phyloP scores from a whole-genome alignment of 106 monocot species.

The Phalaenopsis aphrodite region DNA sequence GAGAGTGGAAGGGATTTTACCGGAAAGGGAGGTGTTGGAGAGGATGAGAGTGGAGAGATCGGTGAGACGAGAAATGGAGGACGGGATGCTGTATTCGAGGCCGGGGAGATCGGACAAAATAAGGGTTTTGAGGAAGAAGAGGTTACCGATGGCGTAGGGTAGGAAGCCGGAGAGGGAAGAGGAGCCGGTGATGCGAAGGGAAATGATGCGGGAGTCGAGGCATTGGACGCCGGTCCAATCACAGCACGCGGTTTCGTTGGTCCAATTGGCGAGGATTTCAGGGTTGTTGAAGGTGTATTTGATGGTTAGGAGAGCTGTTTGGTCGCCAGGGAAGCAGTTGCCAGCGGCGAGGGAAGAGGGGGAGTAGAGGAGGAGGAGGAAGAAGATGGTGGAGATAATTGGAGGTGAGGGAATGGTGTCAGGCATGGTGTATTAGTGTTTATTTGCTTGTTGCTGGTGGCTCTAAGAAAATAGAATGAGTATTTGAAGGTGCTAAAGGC shows the following conservation, averaged over 20 bases:
- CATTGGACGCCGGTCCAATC: slow-evolving; percentile 30
- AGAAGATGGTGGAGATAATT: neutral
- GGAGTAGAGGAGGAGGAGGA: slow-evolving; percentile 11
- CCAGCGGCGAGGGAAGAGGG: neutral
- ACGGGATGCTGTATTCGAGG: neutral
- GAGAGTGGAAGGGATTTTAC: slow-evolving; percentile 16
- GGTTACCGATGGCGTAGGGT: slow-evolving; percentile 7
- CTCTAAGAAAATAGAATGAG: too few relatives aligned
- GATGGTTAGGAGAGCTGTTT: slow-evolving; percentile 19
- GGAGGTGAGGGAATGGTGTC: neutral
- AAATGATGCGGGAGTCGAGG: slow-evolving; percentile 17
- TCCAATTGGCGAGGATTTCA: slow-evolving; percentile 17
- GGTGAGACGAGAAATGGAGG: neutral
- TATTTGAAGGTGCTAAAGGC: too few relatives aligned
- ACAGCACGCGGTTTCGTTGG: slow-evolving; percentile 18
- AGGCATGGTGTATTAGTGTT: neutral
- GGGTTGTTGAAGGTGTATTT: slow-evolving; percentile 10
- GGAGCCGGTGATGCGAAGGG: slow-evolving; percentile 12
- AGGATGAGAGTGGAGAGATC: slow-evolving; percentile 8
- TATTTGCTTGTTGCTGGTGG: too few relatives aligned
- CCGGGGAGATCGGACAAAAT: slow-evolving; percentile 9
- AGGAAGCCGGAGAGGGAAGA: slow-evolving; percentile 6
- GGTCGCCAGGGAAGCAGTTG: slow-evolving; percentile 17
- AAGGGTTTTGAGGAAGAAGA: slow-evolving; percentile 16
- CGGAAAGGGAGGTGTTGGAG: slow-evolving; percentile 10